phyloP scores from a whole-genome alignment of 495 filamentous ascomycete genomes.

The Collariella sp. region DNA sequence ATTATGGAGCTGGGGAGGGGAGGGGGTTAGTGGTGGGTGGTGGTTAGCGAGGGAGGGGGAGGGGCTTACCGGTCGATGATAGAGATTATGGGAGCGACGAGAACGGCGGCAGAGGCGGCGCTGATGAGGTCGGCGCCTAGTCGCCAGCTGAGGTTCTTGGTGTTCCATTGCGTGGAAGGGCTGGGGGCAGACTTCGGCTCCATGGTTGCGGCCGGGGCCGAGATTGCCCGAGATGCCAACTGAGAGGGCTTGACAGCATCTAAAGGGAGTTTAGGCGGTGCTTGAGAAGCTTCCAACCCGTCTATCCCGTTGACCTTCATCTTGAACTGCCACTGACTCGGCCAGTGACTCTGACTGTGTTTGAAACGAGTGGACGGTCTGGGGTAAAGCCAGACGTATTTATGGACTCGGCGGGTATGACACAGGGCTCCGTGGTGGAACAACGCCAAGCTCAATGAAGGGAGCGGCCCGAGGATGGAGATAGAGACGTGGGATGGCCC shows the following conservation, averaged over 20 bases:
- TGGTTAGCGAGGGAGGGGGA: background rate
- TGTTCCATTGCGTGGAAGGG: slow-evolving; percentile 56
- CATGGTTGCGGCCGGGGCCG: background rate
- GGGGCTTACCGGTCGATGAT: slow-evolving; percentile 75
- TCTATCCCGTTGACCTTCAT: slow-evolving; percentile 10
- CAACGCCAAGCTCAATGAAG: too few species aligned
- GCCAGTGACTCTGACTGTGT: background rate
- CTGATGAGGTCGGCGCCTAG: slow-evolving; percentile 64
- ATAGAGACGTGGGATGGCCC: too few species aligned
- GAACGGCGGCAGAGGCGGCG: slow-evolving; percentile 66
- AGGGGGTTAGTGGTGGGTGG: background rate
- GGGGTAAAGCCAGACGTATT: too few species aligned
- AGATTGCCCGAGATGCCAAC: background rate
- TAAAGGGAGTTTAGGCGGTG: background rate
- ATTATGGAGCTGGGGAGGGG: slow-evolving; percentile 66
- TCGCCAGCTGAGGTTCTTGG: slow-evolving; percentile 57
- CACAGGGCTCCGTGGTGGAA: too few species aligned
- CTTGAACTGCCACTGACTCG: background rate
- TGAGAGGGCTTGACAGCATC: background rate
- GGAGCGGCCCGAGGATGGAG: too few species aligned
- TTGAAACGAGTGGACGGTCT: too few species aligned
- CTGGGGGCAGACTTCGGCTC: background rate
- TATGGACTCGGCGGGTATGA: too few species aligned
- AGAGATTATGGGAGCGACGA: slow-evolving; percentile 81
- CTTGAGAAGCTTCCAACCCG: slow-evolving; percentile 1